Conservation (phyloP, 2,329 filamentous ascomycete species). For the Endocalyx cinctus region DNA sequence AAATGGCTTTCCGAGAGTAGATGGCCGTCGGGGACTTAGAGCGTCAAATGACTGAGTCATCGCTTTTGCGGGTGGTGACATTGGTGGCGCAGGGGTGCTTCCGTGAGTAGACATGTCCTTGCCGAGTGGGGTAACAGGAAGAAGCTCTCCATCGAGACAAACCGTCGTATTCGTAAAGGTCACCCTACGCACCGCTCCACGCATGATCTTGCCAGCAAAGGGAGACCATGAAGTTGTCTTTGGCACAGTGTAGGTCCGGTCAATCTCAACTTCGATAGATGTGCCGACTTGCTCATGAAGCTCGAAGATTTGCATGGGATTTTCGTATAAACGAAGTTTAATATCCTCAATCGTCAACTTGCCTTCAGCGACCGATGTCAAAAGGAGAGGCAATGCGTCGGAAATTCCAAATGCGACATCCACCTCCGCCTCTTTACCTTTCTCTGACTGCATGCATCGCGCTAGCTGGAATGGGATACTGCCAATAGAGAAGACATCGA, state of each 20-base stretch:
- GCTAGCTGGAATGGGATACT: slow-evolving; percentile 75
- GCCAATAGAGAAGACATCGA: slow-evolving; percentile 76
- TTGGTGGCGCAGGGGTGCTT: slow-evolving; percentile 35
- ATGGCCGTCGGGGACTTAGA: slow-evolving; percentile 28
- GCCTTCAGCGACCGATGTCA: slow-evolving; percentile 72
- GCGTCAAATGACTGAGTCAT: slow-evolving; percentile 36
- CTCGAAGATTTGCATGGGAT: slow-evolving; percentile 77
- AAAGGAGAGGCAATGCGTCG: slow-evolving; percentile 68
- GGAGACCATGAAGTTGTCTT: slow-evolving; percentile 60
- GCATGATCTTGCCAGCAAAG: slow-evolving; percentile 64
- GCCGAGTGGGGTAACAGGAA: slow-evolving; percentile 53
- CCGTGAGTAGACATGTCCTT: slow-evolving; percentile 72
- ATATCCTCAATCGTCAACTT: slow-evolving; percentile 71
- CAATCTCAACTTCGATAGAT: slow-evolving; percentile 70
- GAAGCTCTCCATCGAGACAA: slow-evolving; percentile 66
- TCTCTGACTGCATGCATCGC: slow-evolving; percentile 36
- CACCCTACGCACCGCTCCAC: slow-evolving; percentile 68
- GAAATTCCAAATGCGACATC: slow-evolving; percentile 63
- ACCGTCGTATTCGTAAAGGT: slow-evolving; percentile 71
- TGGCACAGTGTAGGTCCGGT: slow-evolving; percentile 61
- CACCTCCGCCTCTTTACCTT: slow-evolving; percentile 37
- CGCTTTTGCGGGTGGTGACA: slow-evolving; percentile 56
- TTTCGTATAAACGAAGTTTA: slow-evolving; percentile 66
- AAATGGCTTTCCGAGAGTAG: slow-evolving; percentile 22
- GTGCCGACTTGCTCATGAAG: slow-evolving; percentile 74